phyloP scores from a whole-genome alignment of 768 basidiomycete genomes.

The Lenzites betulinus region DNA sequence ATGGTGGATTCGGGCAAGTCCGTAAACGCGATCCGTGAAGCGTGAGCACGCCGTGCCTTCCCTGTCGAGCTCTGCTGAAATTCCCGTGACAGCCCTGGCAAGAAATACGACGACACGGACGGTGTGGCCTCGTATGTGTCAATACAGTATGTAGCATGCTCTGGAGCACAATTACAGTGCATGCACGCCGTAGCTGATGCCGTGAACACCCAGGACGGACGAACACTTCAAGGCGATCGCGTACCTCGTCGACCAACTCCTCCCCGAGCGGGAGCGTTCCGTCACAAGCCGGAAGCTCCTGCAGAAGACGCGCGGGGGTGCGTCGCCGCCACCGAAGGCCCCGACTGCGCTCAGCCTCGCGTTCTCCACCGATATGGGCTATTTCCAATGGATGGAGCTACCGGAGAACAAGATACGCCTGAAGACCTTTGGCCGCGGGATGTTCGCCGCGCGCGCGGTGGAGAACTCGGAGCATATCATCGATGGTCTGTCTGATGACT shows the following conservation, averaged over 20 bases:
- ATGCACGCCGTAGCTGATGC: neutral
- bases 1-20: slow-evolving; percentile 21
- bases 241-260: slow-evolving; percentile 12
- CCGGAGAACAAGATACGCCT: slow-evolving; percentile 46
- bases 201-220: slow-evolving; percentile 1
- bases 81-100: slow-evolving; percentile 45
- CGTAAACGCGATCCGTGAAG: neutral
- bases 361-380: slow-evolving; percentile 12
- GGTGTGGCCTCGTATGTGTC: slow-evolving; percentile 71
- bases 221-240: slow-evolving; percentile 10
- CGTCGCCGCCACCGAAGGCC: neutral
- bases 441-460: slow-evolving; percentile 58
- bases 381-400: slow-evolving; percentile 60
- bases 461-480: slow-evolving; percentile 10
- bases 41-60: neutral
- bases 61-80: neutral
- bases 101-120: slow-evolving; percentile 65
- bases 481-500: neutral
- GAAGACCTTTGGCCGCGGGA: slow-evolving; percentile 68
- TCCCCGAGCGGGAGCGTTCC: slow-evolving; percentile 8
- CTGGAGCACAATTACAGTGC: neutral
- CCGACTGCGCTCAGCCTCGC: slow-evolving; percentile 10
- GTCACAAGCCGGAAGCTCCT: neutral
- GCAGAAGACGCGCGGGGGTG: neutral
- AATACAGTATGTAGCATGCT: slow-evolving; percentile 53